A percentile compares a stretch with the other conserved stretches of the same genome.
phyloP scores from a whole-genome alignment of 805 yeast genomes.

The Candida silvatica region DNA sequence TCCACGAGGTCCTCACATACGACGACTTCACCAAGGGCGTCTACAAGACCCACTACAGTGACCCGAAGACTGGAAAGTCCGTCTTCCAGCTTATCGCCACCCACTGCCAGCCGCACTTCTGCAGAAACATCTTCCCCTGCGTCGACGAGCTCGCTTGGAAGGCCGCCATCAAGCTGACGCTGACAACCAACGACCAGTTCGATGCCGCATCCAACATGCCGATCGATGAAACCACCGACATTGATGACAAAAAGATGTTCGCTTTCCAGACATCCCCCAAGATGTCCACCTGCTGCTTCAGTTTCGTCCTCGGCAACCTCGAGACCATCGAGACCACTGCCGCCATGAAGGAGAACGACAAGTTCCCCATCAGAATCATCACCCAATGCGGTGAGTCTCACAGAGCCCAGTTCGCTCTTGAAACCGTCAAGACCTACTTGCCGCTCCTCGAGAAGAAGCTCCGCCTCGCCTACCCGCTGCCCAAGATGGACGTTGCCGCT shows the following conservation, averaged over 20 bases:
- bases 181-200: constrained; percentile 37
- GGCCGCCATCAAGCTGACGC: constrained; percentile 38
- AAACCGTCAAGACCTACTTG: constrained; percentile 35
- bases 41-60: constrained; percentile 58
- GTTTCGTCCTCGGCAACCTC: constrained; percentile 62
- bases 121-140: constrained; percentile 58
- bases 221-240: constrained; percentile 15
- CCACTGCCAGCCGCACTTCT: constrained; percentile 63
- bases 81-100: constrained; percentile 53
- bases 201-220: constrained; percentile 45
- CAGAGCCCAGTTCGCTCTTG: constrained; percentile 41
- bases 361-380: constrained; percentile 43
- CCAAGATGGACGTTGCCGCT: constrained; percentile 59
- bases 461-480: constrained; percentile 41
- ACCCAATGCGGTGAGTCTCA: constrained; percentile 45
- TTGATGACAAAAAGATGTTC: constrained; percentile 24
- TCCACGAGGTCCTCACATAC: constrained; percentile 41
- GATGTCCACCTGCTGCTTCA: constrained; percentile 57
- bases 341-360: constrained; percentile 13
- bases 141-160: constrained; percentile 57
- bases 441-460: constrained; percentile 40
- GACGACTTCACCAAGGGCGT: constrained; percentile 55
- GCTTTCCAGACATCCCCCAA: constrained; percentile 46
- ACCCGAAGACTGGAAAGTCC: constrained; percentile 37
- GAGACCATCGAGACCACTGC: constrained; percentile 37